These are phyloP conservation scores for Spiromastix sp. DNA, from an alignment of 2,329 filamentous ascomycete species.

Conservation along the genomic window DNA sequence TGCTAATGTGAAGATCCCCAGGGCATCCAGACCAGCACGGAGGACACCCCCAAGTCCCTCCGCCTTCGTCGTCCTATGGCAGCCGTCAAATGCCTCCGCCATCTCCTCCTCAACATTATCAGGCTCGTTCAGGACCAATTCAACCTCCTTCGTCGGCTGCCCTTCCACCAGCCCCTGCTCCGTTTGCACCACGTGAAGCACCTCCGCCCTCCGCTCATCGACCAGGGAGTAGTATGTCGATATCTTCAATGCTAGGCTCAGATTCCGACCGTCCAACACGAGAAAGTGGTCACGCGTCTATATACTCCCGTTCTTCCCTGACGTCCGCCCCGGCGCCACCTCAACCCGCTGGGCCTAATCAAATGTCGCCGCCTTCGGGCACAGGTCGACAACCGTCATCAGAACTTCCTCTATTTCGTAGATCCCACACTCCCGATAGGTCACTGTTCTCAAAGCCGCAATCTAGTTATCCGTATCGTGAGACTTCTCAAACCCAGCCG, in stretches of 20 bases:
- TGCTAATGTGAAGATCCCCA: too few relatives aligned
- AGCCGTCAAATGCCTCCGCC: conserved; percentile 41
- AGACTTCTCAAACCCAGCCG: conserved; percentile 13
- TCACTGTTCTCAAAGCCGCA: conserved; percentile 40
- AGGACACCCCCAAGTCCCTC: conserved; percentile 22
- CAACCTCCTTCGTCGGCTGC: conserved; percentile 29
- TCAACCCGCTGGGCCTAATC: conserved; percentile 14
- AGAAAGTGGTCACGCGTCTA: conserved; percentile 34
- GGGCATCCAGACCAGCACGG: conserved; percentile 11
- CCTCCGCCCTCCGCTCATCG: conserved; percentile 42
- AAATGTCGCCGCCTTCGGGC: conserved; percentile 34
- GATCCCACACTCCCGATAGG: conserved; percentile 65
- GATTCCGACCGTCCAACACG: conserved; percentile 38
- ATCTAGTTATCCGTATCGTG: conserved; percentile 24
- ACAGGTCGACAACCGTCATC: conserved; percentile 36
- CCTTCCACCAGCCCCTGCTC: conserved; percentile 22
- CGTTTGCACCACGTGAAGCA: conserved; percentile 43
- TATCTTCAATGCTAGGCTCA: conserved; percentile 59
- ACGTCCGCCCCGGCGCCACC: conserved; percentile 15
- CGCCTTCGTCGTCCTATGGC: conserved; percentile 24
- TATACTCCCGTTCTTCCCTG: conserved; percentile 37
- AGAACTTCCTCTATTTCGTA: conserved; percentile 53
- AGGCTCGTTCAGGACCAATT: conserved; percentile 30
- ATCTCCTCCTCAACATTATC: conserved; percentile 39
- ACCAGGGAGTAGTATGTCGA: conserved; percentile 59